These are phyloP conservation scores for Mycena sp. DNA, from an alignment of 1,284 basidiomycete genomes.

Conservation along the genomic window DNA sequence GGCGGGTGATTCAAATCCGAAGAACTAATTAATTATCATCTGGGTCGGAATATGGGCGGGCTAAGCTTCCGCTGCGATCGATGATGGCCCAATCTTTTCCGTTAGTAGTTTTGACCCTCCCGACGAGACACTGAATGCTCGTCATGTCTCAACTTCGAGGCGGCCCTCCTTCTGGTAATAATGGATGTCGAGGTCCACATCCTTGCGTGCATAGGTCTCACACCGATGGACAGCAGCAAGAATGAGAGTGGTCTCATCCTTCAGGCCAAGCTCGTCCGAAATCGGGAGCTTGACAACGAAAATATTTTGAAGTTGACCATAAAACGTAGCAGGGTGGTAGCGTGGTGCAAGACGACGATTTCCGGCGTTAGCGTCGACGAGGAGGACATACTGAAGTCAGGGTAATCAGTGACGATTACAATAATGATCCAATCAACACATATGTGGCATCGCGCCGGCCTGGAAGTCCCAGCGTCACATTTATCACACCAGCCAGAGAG, in stretches of 20 bases:
- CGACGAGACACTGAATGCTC: constrained; percentile 33
- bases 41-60: too few species aligned
- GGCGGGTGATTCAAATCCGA: too few species aligned
- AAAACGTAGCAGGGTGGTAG: constrained; percentile 22
- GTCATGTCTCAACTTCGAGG: constrained; percentile 33
- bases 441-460: too few species aligned
- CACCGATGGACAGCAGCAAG: constrained; percentile 14
- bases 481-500: too few species aligned
- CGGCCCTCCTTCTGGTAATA: constrained; percentile 26
- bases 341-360: background rate
- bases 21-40: too few species aligned
- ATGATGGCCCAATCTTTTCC: constrained; percentile 2
- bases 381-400: constrained; percentile 39
- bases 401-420: too few species aligned
- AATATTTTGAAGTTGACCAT: constrained; percentile 35
- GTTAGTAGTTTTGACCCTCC: constrained; percentile 12
- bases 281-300: constrained; percentile 25
- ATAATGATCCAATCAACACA: too few species aligned
- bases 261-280: background rate
- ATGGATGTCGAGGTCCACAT: constrained; percentile 36
- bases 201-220: background rate
- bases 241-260: constrained; percentile 4
- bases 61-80: constrained; percentile 7
- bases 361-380: constrained; percentile 35
- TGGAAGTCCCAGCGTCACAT: too few species aligned